Percentiles rank a stretch among this genome's conserved stretches.
phyloP scores from a whole-genome alignment of 768 basidiomycete species.

The Candolleomyces aberdarensis region DNA sequence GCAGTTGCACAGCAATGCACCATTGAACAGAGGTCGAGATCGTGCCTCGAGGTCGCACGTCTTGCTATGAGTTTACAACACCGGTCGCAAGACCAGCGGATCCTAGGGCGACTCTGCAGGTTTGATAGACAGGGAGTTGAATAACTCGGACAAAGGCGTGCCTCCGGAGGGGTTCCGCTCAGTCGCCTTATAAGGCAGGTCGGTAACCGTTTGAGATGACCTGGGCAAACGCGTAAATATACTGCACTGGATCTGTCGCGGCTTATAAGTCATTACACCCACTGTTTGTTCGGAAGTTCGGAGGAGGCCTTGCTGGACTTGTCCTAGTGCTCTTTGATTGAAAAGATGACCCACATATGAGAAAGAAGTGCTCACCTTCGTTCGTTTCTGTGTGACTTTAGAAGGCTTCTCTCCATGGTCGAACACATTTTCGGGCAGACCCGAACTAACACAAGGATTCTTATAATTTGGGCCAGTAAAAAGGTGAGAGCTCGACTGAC shows the following conservation, averaged over 20 bases:
- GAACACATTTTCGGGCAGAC: conserved; percentile 79
- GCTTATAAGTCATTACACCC: conserved; percentile 36
- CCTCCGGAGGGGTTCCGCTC: conserved; percentile 33
- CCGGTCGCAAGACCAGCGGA: conserved; percentile 46
- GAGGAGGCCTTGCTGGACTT: conserved; percentile 62
- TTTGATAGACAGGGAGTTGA: conserved; percentile 47
- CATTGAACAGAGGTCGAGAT: not conserved
- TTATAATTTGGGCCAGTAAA: not conserved
- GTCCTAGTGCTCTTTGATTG: conserved; percentile 38
- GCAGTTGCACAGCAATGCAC: conserved; percentile 6
- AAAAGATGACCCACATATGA: not conserved
- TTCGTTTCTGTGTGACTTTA: conserved; percentile 67
- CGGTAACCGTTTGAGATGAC: conserved; percentile 41
- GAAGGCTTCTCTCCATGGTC: conserved; percentile 78
- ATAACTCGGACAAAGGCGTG: conserved; percentile 28
- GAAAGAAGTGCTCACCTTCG: conserved; percentile 48
- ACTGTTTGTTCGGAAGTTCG: conserved; percentile 82
- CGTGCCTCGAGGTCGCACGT: conserved; percentile 3
- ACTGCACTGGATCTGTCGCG: conserved; percentile 21
- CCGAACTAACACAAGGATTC: conserved; percentile 43
- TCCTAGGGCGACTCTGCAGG: conserved; percentile 57
- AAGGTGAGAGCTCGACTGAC: conserved; percentile 38
- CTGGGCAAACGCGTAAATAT: conserved; percentile 30
- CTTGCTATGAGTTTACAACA: conserved; percentile 38
- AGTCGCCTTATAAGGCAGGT: conserved; percentile 33